Evolutionary conservation across 495 filamentous ascomycete species (phyloP).

Genomic region (Hyaloscypha hepaticicola): DNA sequence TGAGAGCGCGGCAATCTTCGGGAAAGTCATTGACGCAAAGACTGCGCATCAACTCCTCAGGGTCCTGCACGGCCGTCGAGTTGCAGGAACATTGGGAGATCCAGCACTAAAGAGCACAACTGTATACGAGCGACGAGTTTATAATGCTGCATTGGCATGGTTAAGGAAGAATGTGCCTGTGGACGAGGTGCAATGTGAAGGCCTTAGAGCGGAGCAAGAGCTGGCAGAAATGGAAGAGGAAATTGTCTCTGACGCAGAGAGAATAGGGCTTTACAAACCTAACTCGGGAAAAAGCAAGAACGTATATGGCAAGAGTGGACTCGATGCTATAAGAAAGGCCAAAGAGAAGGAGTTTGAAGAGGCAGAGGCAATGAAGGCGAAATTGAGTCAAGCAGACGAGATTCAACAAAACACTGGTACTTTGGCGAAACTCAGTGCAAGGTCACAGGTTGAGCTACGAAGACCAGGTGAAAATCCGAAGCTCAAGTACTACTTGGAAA

Average conservation of each 20-base stretch:
- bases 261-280: constrained; percentile 51
- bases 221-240: constrained; percentile 42
- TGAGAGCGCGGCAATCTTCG: constrained; percentile 66
- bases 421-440: constrained; percentile 42
- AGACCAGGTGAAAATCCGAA: constrained; percentile 38
- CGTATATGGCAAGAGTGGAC: constrained; percentile 46
- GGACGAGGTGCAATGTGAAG: constrained; percentile 68
- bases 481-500: constrained; percentile 38
- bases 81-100: constrained; percentile 72
- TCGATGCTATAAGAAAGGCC: constrained; percentile 50
- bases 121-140: constrained; percentile 35
- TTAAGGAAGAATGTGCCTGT: constrained; percentile 66
- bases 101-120: constrained; percentile 35
- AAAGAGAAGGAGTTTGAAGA: constrained; percentile 41
- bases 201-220: constrained; percentile 53
- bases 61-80: constrained; percentile 70
- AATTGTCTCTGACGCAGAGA: constrained; percentile 44
- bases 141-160: constrained; percentile 59
- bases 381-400: constrained; percentile 43
- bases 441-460: constrained; percentile 33
- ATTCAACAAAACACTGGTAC: constrained; percentile 48
- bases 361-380: constrained; percentile 47
- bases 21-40: constrained; percentile 44
- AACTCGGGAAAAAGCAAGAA: constrained; percentile 11
- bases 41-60: constrained; percentile 64